Base-by-base conservation (phyloP, 1,284 basidiomycete genomes). In the Marasmius oreades region DNA sequence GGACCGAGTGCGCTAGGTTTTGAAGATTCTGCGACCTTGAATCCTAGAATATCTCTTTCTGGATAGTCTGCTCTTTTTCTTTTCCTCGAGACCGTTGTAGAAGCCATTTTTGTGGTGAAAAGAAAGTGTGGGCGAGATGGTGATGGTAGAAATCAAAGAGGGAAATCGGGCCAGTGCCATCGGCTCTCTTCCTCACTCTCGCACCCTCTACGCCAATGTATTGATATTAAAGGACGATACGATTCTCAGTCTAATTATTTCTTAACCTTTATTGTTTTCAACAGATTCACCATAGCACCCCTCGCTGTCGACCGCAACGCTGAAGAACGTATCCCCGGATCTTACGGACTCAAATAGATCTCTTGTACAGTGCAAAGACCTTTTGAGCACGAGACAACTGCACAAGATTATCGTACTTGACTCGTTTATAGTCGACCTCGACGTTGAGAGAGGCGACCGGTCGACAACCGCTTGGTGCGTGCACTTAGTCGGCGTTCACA, bases 1-100 rank as follows among this genome's bases (percentile, higher is more conserved):
- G 91, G 90, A 16, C 88, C 90, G 51, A 82, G 69, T 61, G 79
- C 70, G 48, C 72, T 74, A 39, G 79, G 68, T 59, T 76, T 73
- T 52, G 66, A 63, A 33, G 79, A 71, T 46, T 62, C 58, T 33
- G 72, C 66, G 52, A 84, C 66, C 63, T 76, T 73, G 39, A 88
- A 71, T 36, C 76, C 75, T 55, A 81, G 63, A 58, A 73, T 73
- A 44, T 66, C 68, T 45, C 67, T 63, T 51, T 73, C 71, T n/a
- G 67, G 70, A 43, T 68, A 64, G 46, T 44, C 58, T 33, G 74
- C 74, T 61, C 82, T 78, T 70, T 88, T 89, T 64, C 86, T 79
- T 70, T 90, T 88, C 74, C 81, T 84, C 58, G 75, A 71, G 55
- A 61, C 58, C 36, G 63, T 65, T 52, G 69, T 64, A 67, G 71